Evolutionary conservation across 805 yeast genomes (phyloP), one percentile per base, ranked within the genome.

Genomic region (Saccharomycopsis sp.): DNA sequence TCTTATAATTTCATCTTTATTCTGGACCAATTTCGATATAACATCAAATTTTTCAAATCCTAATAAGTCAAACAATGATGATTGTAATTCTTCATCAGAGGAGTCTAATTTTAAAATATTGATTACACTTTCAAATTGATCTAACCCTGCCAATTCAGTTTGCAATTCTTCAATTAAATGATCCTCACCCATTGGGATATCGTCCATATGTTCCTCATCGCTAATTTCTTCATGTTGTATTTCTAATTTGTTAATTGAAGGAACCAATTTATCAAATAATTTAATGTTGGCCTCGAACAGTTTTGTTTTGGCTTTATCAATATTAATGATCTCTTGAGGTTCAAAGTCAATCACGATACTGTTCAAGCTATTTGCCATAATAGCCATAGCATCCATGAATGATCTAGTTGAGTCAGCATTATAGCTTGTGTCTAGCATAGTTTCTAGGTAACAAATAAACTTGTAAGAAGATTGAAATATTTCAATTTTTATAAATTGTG

Each of bases 41-140:
- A 89, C 62, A 43, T 87, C 96, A 50, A 93, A 72, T 57, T 86
- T 84, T 21, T 87, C 96, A 54, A 79, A 83, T 0, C 98, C 98
- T 1, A 93, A 60, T 5, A 85, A 68, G 59, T 88, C 96, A 48
- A 86, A 78, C 34, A 93, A 63, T 4, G 75, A 65, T 4, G 85
- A 77, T 56, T 89, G 96, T 9, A 85, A 56, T 31, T 75, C 83
- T 34, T 78, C 81, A 7, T 70, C 63, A 5, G 63, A 52, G 0
- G 67, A 54, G 2, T 57, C 53, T 2, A 75, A 40, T 1, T 65
- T 62, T 7, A 62, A 54, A 3, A 59, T 40, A 4, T 54, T 54
- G 37, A 64, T 49, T 2, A 70, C 60, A 11, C 60, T 51, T 4
- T 55, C 56, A 13, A 62, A 46, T 4, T 65, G 48, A 43, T 55